Evolutionary conservation across 306 rosid species (phyloP).

Genomic region (Astragalus membranaceus): DNA sequence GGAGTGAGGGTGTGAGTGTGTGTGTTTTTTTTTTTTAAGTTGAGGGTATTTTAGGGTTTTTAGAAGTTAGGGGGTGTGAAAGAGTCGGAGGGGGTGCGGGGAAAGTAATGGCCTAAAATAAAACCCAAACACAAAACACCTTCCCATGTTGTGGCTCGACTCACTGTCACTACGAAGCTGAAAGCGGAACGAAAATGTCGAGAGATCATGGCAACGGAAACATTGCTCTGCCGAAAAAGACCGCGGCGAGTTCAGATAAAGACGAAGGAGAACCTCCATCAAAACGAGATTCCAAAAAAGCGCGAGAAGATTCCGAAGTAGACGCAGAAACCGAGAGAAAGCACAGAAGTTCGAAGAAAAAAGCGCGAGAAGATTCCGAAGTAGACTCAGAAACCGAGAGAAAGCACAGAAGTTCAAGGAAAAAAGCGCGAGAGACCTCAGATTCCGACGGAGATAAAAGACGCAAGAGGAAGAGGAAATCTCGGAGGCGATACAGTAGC

Average conservation of each 20-base stretch:
- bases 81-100: too few relatives aligned
- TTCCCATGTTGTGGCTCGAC: not conserved
- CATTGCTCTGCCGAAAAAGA: not conserved
- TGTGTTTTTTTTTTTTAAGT: too few relatives aligned
- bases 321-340: constrained; percentile 32
- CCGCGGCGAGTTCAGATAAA: constrained; percentile 17
- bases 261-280: constrained; percentile 30
- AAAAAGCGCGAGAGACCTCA: constrained; percentile 41
- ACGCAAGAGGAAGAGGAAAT: constrained; percentile 40
- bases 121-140: too few relatives aligned
- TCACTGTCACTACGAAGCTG: not conserved
- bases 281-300: constrained; percentile 26
- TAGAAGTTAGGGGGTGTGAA: too few relatives aligned
- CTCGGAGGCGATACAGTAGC: constrained; percentile 50
- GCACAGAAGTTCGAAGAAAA: constrained; percentile 35
- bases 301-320: constrained; percentile 21
- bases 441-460: constrained; percentile 32
- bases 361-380: constrained; percentile 29
- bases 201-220: constrained; percentile 35
- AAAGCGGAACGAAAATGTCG: constrained; percentile 31
- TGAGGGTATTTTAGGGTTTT: too few relatives aligned
- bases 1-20: too few relatives aligned
- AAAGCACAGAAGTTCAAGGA: constrained; percentile 31
- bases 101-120: too few relatives aligned
- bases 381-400: constrained; percentile 29